Percentiles rank a stretch among this genome's conserved stretches.
Evolutionary conservation across 2,329 filamentous ascomycete genomes (phyloP).

Genomic region (Zymoseptoria pseudotritici): DNA sequence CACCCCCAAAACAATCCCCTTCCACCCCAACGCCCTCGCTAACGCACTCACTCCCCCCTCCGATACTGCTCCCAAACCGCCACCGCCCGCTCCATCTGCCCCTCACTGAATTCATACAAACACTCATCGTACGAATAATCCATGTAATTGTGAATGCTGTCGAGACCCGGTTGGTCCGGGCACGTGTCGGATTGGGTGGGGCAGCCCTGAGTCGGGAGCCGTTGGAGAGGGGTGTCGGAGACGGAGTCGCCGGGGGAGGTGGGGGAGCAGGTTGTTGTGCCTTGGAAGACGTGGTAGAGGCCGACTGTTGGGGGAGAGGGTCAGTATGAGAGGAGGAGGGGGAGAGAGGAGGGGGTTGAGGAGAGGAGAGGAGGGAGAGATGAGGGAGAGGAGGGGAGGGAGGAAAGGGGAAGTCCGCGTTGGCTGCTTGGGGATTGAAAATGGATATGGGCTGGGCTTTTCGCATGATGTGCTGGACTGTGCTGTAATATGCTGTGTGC

Average conservation of each 20-base stretch:
- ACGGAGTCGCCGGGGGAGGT: slow-evolving; percentile 37
- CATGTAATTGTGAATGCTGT: slow-evolving; percentile 51
- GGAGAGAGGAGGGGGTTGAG: no score
- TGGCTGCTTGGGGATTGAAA: background rate
- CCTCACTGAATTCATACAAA: slow-evolving; percentile 15
- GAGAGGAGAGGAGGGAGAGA: background rate
- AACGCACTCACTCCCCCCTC: slow-evolving; percentile 11
- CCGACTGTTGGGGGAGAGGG: slow-evolving; percentile 20
- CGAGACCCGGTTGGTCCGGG: slow-evolving; percentile 35
- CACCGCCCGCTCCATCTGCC: slow-evolving; percentile 14
- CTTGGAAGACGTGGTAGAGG: slow-evolving; percentile 39
- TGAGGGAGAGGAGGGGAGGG: background rate
- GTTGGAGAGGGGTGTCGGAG: slow-evolving; percentile 35
- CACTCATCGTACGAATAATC: slow-evolving; percentile 27
- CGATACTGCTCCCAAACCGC: slow-evolving; percentile 16
- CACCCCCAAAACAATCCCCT: background rate
- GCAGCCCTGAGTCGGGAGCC: slow-evolving; percentile 41
- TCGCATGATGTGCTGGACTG: background rate
- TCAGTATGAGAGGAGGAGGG: background rate
- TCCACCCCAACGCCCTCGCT: background rate
- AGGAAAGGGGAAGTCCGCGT: background rate
- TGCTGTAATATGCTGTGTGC: slow-evolving; percentile 2
- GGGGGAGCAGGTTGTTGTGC: slow-evolving; percentile 27
- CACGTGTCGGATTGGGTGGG: slow-evolving; percentile 43
- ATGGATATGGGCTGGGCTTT: background rate